Evolutionary conservation across 352 stramenopile genomes (phyloP).

Genomic region (Plasmopara halstedii): DNA sequence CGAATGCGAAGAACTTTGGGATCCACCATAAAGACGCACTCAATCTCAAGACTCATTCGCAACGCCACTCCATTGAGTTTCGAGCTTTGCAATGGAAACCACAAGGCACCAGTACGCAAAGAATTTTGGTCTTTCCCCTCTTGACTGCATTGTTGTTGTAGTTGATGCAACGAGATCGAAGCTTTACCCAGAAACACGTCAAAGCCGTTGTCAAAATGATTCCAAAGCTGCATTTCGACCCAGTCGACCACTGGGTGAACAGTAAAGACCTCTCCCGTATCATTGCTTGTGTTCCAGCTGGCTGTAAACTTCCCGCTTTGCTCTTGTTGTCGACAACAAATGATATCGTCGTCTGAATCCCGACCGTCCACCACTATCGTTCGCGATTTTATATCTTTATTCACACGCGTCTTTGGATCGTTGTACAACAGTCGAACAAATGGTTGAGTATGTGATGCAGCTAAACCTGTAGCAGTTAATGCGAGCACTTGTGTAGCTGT

Average conservation of each 20-base stretch:
- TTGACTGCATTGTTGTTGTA: constrained; percentile 9
- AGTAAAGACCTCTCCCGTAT: constrained; percentile 10
- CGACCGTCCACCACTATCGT: constrained; percentile 14
- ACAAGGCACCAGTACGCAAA: constrained; percentile 19
- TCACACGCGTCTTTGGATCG: constrained; percentile 7
- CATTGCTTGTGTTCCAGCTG: constrained; percentile 12
- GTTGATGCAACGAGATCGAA: constrained; percentile 28
- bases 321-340: constrained; percentile 17
- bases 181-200: constrained; percentile 44
- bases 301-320: constrained; percentile 34
- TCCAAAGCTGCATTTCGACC: constrained; percentile 61
- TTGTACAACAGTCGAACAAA: constrained; percentile 47
- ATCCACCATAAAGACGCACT: constrained; percentile 25
- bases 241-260: constrained; percentile 28
- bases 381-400: background rate
- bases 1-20: constrained; percentile 19
- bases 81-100: constrained; percentile 30
- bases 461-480: constrained; percentile 32
- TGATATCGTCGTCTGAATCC: constrained; percentile 4
- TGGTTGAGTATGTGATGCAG: constrained; percentile 31
- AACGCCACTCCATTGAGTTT: constrained; percentile 6
- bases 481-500: constrained; percentile 26
- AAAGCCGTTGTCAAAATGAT: constrained; percentile 44
- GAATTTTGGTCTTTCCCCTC: background rate
- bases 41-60: constrained; percentile 32